A percentile compares a stretch with the other conserved stretches of the same genome.
Evolutionary conservation across 441 rosid genomes (phyloP).

Genomic region (Gossypium laxum): DNA sequence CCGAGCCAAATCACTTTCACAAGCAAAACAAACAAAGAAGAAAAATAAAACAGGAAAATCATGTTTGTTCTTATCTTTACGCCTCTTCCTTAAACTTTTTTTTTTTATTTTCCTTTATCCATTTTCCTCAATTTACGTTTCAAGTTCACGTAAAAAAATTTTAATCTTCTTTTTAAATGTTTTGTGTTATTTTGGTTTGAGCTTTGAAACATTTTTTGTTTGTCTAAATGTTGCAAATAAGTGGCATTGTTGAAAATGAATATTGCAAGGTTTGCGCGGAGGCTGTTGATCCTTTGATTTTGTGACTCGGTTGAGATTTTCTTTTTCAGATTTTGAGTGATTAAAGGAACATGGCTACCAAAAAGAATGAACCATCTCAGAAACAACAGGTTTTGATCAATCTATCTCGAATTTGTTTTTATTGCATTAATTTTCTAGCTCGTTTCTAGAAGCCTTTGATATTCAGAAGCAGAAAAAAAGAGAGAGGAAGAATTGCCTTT

Average conservation of each 20-base stretch:
- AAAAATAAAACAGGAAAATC: neutral
- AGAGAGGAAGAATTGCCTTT: neutral
- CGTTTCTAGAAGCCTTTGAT: neutral
- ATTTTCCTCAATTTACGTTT: slow-evolving; percentile 10
- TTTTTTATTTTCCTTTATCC: neutral
- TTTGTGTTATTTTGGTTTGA: slow-evolving; percentile 1
- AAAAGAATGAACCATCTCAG: slow-evolving; percentile 31
- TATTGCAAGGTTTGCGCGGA: slow-evolving; percentile 1
- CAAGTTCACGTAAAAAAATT: neutral
- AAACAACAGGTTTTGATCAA: slow-evolving; percentile 14
- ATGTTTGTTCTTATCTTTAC: slow-evolving; percentile 4
- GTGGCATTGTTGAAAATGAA: neutral
- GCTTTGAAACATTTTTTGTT: neutral
- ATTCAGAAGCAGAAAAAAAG: neutral
- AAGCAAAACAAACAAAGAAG: neutral
- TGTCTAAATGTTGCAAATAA: slow-evolving; percentile 1
- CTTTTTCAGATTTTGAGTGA: slow-evolving; percentile 13
- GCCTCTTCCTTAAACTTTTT: neutral
- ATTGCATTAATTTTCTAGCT: neutral
- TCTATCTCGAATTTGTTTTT: neutral
- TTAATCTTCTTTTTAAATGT: neutral
- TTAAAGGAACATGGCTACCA: slow-evolving; percentile 23
- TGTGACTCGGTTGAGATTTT: slow-evolving; percentile 3
- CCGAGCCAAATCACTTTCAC: neutral
- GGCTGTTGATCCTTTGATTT: slow-evolving; percentile 3